A percentile compares a stretch with the other conserved stretches of the same genome.
These are phyloP conservation scores for Diaporthe vaccinii DNA, from an alignment of 2,329 filamentous ascomycete species.

Conservation along the genomic window DNA sequence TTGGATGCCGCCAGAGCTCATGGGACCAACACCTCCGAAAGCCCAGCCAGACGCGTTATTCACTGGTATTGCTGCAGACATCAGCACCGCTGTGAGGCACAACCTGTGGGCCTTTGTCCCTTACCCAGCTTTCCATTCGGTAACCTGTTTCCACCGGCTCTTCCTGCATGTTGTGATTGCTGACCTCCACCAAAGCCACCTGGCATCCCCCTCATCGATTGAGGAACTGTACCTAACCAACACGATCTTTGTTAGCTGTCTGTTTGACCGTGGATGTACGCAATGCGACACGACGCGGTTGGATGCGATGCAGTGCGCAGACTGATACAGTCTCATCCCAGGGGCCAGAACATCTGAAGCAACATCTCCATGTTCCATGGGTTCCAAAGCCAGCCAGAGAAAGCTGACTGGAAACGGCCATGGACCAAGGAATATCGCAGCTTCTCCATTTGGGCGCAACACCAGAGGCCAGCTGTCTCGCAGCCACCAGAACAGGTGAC, in stretches of 20 bases:
- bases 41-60: conserved; percentile 71
- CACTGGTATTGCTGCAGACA: conserved; percentile 50
- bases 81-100: conserved; percentile 38
- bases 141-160: conserved; percentile 70
- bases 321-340: not conserved
- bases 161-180: conserved; percentile 68
- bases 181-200: conserved; percentile 71
- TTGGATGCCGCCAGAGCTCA: conserved; percentile 67
- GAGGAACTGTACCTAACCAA: conserved; percentile 68
- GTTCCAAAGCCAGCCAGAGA: not conserved
- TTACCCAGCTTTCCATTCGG: conserved; percentile 76
- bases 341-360: not conserved
- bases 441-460: not conserved
- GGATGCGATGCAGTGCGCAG: conserved; percentile 7
- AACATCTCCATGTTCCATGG: not conserved
- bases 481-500: not conserved
- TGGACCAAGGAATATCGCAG: not conserved
- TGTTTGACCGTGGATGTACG: conserved; percentile 8
- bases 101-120: conserved; percentile 42
- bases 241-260: conserved; percentile 35
- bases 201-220: conserved; percentile 73
- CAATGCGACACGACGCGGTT: not conserved
- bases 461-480: conserved; percentile 9
- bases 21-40: conserved; percentile 72
- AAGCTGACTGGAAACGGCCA: not conserved